Percentiles rank a stretch among this genome's conserved stretches.
phyloP scores from a whole-genome alignment of 371 early-diverging fungal genomes.

The Entomophthora muscae region DNA sequence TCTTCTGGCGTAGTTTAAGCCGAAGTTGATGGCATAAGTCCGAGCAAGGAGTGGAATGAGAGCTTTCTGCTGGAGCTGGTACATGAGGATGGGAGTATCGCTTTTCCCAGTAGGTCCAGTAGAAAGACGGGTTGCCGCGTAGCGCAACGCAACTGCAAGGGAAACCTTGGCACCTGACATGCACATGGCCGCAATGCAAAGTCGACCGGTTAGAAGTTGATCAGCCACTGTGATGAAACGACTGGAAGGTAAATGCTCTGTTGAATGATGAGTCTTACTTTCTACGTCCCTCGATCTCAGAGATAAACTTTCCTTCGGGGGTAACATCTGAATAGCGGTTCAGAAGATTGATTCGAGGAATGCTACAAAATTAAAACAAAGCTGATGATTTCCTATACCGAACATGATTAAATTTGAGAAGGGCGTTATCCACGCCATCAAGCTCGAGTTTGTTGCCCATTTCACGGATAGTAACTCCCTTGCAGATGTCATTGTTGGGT shows the following conservation, averaged over 20 bases:
- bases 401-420: conserved; percentile 21
- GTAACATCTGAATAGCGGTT: conserved; percentile 47
- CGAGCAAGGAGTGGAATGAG: conserved; percentile 40
- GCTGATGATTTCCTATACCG: conserved; percentile 5
- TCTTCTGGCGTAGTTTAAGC: conserved; percentile 43
- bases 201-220: conserved; percentile 44
- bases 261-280: conserved; percentile 16
- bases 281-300: conserved; percentile 27
- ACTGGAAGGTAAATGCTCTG: conserved; percentile 10
- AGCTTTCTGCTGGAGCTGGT: conserved; percentile 56
- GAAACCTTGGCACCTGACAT: conserved; percentile 34
- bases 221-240: conserved; percentile 54
- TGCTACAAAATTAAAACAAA: neutral
- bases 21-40: conserved; percentile 42
- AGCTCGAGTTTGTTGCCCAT: conserved; percentile 45
- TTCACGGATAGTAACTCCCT: conserved; percentile 44
- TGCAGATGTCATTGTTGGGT: conserved; percentile 20
- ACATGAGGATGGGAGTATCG: conserved; percentile 47
- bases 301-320: conserved; percentile 31
- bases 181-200: conserved; percentile 44
- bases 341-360: conserved; percentile 39
- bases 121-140: conserved; percentile 37
- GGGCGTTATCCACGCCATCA: conserved; percentile 47
- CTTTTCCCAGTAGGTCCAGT: conserved; percentile 52
- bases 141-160: conserved; percentile 36